Conservation (phyloP, 2,329 filamentous ascomycete species). For the Botrytis medusae region DNA sequence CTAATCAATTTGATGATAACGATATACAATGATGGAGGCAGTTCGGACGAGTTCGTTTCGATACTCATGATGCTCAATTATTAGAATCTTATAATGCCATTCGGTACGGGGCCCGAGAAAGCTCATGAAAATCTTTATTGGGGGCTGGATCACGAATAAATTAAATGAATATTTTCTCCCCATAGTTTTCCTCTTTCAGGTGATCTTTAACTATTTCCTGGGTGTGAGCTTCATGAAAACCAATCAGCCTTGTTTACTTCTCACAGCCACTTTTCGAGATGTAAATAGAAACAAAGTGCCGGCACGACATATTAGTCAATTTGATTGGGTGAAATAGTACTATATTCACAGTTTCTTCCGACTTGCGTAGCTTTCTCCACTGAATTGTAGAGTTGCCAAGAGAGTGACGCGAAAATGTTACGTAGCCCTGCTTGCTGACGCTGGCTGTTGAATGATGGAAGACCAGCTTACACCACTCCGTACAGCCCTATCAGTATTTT, state of each 20-base stretch:
- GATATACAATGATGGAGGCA: background rate
- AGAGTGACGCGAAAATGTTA: conserved; percentile 15
- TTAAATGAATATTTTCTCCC: background rate
- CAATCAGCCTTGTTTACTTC: conserved; percentile 7
- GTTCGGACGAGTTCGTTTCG: background rate
- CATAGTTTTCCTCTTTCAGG: background rate
- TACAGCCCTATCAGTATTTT: background rate
- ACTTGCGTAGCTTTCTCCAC: conserved; percentile 4
- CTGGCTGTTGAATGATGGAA: background rate
- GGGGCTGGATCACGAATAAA: background rate
- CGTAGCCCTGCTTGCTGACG: conserved; percentile 15
- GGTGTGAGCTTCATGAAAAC: background rate
- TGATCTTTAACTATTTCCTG: background rate
- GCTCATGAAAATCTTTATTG: background rate
- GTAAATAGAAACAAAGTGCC: conserved; percentile 15
- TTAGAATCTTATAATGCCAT: too few species aligned
- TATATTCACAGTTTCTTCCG: background rate
- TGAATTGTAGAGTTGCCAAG: conserved; percentile 7
- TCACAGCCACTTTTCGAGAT: conserved; percentile 10
- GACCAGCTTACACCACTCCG: background rate
- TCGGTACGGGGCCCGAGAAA: background rate
- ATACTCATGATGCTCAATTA: background rate
- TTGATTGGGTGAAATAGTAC: background rate
- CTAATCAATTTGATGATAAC: background rate
- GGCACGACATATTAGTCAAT: background rate